Evolutionary conservation across 2,329 filamentous ascomycete species (phyloP).

Genomic region (Pseudogymnoascus sp.): DNA sequence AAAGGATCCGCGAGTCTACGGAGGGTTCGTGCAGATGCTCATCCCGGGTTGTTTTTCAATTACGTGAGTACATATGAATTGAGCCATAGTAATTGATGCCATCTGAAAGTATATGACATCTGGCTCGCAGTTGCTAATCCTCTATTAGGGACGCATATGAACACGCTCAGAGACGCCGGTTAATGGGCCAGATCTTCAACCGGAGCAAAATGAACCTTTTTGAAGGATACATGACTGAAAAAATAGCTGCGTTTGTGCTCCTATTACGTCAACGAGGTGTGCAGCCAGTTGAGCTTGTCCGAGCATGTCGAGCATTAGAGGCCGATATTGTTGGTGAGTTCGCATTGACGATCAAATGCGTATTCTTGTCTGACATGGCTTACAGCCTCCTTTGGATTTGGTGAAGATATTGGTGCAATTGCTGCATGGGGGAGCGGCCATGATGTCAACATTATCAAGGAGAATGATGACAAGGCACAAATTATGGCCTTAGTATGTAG

Average conservation of each 20-base stretch:
- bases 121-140: background rate
- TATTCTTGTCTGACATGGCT: background rate
- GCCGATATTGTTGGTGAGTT: conserved; percentile 10
- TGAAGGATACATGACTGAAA: conserved; percentile 20
- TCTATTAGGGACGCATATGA: conserved; percentile 19
- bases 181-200: conserved; percentile 26
- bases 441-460: conserved; percentile 21
- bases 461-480: conserved; percentile 26
- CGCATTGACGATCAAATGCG: background rate
- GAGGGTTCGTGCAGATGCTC: conserved; percentile 11
- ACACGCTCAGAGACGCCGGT: conserved; percentile 23
- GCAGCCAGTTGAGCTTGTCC: background rate
- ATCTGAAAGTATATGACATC: background rate
- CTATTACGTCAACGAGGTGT: background rate
- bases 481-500: conserved; percentile 23
- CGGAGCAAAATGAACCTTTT: conserved; percentile 22
- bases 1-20: conserved; percentile 12
- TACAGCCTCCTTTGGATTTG: conserved; percentile 24
- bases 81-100: background rate
- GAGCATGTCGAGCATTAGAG: conserved; percentile 10
- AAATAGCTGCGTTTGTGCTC: conserved; percentile 18
- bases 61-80: conserved; percentile 5
- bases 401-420: conserved; percentile 20
- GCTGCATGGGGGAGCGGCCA: conserved; percentile 19
- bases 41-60: conserved; percentile 12